phyloP scores from a whole-genome alignment of 2,329 filamentous ascomycete genomes.

The Neofusicoccum parvum region DNA sequence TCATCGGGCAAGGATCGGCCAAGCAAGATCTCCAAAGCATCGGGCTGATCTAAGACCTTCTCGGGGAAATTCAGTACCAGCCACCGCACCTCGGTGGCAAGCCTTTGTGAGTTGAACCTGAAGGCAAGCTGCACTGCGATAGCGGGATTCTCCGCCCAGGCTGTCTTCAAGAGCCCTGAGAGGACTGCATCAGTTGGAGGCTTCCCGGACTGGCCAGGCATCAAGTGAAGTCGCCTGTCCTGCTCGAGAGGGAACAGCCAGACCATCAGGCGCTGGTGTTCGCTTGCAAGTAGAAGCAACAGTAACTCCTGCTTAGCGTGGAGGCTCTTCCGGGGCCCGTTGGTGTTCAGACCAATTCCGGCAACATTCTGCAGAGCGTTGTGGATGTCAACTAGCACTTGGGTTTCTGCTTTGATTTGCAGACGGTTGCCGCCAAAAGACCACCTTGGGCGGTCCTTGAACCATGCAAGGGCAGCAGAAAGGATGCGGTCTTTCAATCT shows the following conservation, averaged over 20 bases:
- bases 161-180: conserved; percentile 70
- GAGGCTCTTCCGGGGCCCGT: conserved; percentile 64
- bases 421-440: conserved; percentile 93
- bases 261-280: conserved; percentile 79
- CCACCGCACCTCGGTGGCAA: conserved; percentile 76
- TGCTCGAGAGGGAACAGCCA: conserved; percentile 84
- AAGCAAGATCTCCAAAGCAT: conserved; percentile 80
- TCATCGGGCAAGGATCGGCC: conserved; percentile 76
- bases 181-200: conserved; percentile 52
- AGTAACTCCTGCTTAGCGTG: conserved; percentile 83
- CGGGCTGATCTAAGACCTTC: conserved; percentile 77
- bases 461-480: conserved; percentile 87
- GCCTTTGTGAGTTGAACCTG: conserved; percentile 74
- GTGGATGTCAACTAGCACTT: conserved; percentile 75
- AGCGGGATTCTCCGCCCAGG: conserved; percentile 83
- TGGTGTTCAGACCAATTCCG: conserved; percentile 54
- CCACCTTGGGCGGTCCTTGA: conserved; percentile 66
- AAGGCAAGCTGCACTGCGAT: conserved; percentile 83
- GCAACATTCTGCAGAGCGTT: conserved; percentile 65
- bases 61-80: conserved; percentile 81
- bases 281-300: conserved; percentile 76
- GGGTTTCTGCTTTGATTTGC: conserved; percentile 90
- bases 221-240: conserved; percentile 56
- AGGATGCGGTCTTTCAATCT: conserved; percentile 86
- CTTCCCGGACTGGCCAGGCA: conserved; percentile 47